Evolutionary conservation across 73 alveolate species (phyloP), one percentile per base, ranked within the genome.

Genomic region (Stentor coeruleus): DNA sequence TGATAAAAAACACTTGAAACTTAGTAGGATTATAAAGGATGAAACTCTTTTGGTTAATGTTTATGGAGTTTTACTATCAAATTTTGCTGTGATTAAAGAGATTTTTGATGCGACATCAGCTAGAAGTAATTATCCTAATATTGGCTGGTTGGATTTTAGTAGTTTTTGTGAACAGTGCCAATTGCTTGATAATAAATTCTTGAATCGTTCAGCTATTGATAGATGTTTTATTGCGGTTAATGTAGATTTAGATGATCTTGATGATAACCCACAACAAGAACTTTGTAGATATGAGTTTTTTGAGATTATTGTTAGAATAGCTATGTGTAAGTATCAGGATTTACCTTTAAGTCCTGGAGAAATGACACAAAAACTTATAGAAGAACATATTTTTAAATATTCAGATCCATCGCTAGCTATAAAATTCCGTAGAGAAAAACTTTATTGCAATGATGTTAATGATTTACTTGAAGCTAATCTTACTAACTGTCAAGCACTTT

Each of bases 151-250:
- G 36, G 93, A 88, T 77, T 88, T 88, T 72, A 49, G 85, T 38
- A 59, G 49, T 36, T 38, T 74, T 38, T 84, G 90, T 60, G 82
- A 77, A 2, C 77, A 77, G 57, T 89, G 95, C 72, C 81, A 89
- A 33, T 77, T 89, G 59, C 89, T 82, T 37, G 95, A 89, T 59
- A 89, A 89, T 75, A 58, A 66, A 2, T 66, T 58, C 35, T 15
- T 73, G 38, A 86, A 82, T 38, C 80, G 82, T 28, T 58, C 92
- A 0, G 85, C 91, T 0, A 73, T 86, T 39, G 92, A 89, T 82
- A 74, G 90, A 66, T 77, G 83, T 33, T 89, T 86, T 74, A 89
- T 89, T 37, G 89, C 95, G 3, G 85, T 91, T 3, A 89, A 89
- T 57, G 95, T 89, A 3, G 79, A 74, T 11, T 42, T 77, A 11